Evolutionary conservation across 2,329 filamentous ascomycete genomes (phyloP).

Genomic region (Epichloe amarillans): DNA sequence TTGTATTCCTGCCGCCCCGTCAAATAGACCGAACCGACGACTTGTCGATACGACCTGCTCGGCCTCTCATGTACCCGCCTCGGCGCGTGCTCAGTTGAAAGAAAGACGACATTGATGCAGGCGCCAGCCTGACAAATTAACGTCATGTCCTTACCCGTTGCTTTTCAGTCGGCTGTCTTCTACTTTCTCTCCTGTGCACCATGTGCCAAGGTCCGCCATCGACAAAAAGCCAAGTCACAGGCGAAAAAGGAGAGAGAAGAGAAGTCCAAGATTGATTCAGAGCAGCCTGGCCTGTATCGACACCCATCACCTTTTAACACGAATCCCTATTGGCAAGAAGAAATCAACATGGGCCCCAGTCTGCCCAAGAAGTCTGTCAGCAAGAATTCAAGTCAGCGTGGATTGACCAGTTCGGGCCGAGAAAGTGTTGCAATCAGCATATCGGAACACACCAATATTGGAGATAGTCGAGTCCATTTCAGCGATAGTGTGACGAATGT

Average conservation of each 20-base stretch:
- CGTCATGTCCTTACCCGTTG: constrained; percentile 37
- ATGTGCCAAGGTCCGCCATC: constrained; percentile 58
- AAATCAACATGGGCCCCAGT: constrained; percentile 70
- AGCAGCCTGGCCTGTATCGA: constrained; percentile 61
- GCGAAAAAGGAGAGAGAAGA: constrained; percentile 55
- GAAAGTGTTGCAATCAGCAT: constrained; percentile 36
- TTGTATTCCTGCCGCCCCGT: neutral
- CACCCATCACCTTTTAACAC: constrained; percentile 76
- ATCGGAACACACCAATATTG: constrained; percentile 24
- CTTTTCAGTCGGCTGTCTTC: constrained; percentile 64
- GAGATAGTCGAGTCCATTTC: constrained; percentile 22
- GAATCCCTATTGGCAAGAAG: constrained; percentile 79
- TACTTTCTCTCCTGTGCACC: constrained; percentile 67
- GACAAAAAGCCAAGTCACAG: constrained; percentile 56
- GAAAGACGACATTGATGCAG: constrained; percentile 5
- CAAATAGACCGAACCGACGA: neutral
- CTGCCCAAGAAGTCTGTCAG: constrained; percentile 49
- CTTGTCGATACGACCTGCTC: neutral
- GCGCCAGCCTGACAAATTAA: constrained; percentile 2
- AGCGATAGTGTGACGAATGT: constrained; percentile 16
- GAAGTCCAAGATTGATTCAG: constrained; percentile 49
- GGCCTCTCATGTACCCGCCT: constrained; percentile 8
- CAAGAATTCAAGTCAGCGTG: constrained; percentile 46
- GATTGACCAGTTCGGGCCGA: constrained; percentile 42
- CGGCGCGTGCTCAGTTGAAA: constrained; percentile 4